A percentile compares a stretch with the other conserved stretches of the same genome.
phyloP scores from a whole-genome alignment of 2,329 filamentous ascomycete genomes.

The Amauroascus verrucosus region DNA sequence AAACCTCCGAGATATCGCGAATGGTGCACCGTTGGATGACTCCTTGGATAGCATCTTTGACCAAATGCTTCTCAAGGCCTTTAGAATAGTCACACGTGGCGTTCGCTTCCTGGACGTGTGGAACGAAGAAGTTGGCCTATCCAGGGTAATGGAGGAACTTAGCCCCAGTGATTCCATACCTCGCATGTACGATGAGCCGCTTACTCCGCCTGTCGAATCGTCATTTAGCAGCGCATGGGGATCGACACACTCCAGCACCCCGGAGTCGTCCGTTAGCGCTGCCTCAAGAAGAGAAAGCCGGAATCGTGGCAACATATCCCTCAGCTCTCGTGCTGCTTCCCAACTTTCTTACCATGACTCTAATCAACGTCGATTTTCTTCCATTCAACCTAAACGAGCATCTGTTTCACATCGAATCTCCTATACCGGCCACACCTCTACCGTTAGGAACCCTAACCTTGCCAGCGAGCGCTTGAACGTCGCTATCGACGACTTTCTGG shows the following conservation, averaged over 20 bases:
- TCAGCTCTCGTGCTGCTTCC: slow-evolving; percentile 6
- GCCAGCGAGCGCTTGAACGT: slow-evolving; percentile 72
- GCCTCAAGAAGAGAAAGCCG: slow-evolving; percentile 2
- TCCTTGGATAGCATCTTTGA: slow-evolving; percentile 56
- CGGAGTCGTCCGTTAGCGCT: slow-evolving; percentile 2
- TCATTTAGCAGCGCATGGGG: slow-evolving; percentile 20
- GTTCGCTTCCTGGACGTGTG: slow-evolving; percentile 83
- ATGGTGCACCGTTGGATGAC: slow-evolving; percentile 34
- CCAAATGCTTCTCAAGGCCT: slow-evolving; percentile 86
- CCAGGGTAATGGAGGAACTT: slow-evolving; percentile 32
- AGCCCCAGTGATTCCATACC: slow-evolving; percentile 20
- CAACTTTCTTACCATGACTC: slow-evolving; percentile 9
- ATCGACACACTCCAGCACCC: slow-evolving; percentile 5
- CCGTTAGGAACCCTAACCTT: slow-evolving; percentile 57
- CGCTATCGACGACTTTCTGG: slow-evolving; percentile 79
- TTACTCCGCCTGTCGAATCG: slow-evolving; percentile 31
- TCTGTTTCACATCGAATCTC: slow-evolving; percentile 64
- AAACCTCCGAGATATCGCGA: slow-evolving; percentile 64
- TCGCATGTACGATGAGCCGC: slow-evolving; percentile 25
- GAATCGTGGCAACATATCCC: neutral
- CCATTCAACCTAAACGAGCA: slow-evolving; percentile 37
- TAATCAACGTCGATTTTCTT: slow-evolving; percentile 24
- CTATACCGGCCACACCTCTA: slow-evolving; percentile 56
- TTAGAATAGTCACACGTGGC: slow-evolving; percentile 84
- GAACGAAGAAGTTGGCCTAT: slow-evolving; percentile 47